Conservation (phyloP, 768 basidiomycete genomes). For the Lactarius evosmus region DNA sequence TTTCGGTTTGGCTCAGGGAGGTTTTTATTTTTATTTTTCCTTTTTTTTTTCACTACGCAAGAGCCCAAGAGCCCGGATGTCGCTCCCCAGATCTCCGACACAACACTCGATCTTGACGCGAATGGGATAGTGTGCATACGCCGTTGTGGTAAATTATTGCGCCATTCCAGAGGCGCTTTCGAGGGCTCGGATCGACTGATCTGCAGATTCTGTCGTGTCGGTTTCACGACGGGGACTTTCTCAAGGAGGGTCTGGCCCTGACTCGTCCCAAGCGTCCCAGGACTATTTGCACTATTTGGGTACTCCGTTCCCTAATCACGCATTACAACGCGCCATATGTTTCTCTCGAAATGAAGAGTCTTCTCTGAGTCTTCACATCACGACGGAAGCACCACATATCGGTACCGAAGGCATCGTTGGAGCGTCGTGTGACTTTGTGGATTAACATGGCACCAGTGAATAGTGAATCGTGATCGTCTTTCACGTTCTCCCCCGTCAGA, state of each 20-base stretch:
- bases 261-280: background rate
- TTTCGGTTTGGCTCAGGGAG: background rate
- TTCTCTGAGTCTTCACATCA: background rate
- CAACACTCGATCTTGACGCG: background rate
- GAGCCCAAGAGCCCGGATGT: background rate
- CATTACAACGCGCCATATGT: background rate
- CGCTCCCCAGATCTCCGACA: background rate
- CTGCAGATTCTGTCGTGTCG: background rate
- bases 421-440: background rate
- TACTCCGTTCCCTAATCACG: slow-evolving; percentile 1
- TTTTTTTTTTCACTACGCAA: background rate
- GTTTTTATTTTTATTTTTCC: no score
- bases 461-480: background rate
- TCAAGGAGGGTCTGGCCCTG: background rate
- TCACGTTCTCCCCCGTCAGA: background rate
- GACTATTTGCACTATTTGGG: background rate
- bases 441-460: slow-evolving; percentile 1
- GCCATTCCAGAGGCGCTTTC: background rate
- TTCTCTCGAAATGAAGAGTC: slow-evolving; percentile 1
- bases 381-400: background rate
- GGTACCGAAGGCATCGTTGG: background rate
- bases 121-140: background rate
- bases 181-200: background rate
- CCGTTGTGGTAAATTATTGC: background rate
- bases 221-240: background rate